These are phyloP conservation scores for Musa troglodytarum DNA, from an alignment of 176 grass and related monocot species.

Conservation along the genomic window DNA sequence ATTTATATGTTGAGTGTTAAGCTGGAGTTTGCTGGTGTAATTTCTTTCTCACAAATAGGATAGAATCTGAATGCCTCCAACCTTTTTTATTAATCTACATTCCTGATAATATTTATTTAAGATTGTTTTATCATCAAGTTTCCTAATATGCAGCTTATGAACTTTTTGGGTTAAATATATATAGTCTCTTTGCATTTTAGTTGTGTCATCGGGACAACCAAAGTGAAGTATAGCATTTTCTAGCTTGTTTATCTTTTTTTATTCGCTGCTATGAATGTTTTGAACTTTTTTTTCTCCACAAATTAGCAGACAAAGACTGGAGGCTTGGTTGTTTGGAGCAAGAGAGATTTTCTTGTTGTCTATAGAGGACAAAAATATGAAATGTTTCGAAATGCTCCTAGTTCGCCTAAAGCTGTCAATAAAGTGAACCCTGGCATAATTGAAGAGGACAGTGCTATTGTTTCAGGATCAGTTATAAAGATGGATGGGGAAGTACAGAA, in stretches of 20 bases:
- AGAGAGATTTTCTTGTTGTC: constrained; percentile 54
- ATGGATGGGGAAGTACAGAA: constrained; percentile 1
- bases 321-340: constrained; percentile 71
- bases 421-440: constrained; percentile 14
- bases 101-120: background rate
- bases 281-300: background rate
- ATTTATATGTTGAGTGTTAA: too few relatives aligned
- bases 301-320: constrained; percentile 60
- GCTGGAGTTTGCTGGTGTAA: too few relatives aligned
- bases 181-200: too few relatives aligned
- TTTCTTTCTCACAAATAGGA: too few relatives aligned
- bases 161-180: too few relatives aligned
- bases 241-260: background rate
- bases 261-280: background rate
- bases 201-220: too few relatives aligned
- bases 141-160: too few relatives aligned
- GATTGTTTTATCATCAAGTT: background rate
- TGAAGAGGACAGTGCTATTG: background rate
- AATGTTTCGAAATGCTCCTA: background rate
- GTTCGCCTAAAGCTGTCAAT: constrained; percentile 6
- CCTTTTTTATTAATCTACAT: background rate
- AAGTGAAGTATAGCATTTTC: too few relatives aligned
- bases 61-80: too few relatives aligned
- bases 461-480: background rate
- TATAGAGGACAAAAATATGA: constrained; percentile 40